phyloP scores from a whole-genome alignment of 768 basidiomycete species.

The Boletus rubroflammeus region DNA sequence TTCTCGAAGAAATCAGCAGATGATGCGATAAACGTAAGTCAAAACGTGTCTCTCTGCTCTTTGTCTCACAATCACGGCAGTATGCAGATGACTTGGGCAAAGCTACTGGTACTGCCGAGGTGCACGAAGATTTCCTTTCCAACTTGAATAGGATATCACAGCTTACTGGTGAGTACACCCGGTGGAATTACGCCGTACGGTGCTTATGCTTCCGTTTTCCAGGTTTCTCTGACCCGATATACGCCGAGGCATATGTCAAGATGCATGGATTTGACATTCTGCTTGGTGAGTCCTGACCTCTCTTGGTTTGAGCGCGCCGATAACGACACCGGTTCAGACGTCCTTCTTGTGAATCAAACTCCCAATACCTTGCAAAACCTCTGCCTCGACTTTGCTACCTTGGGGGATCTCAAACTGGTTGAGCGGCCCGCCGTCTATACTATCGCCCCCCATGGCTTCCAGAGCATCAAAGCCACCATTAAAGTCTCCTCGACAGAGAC shows the following conservation, averaged over 20 bases:
- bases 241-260: slow-evolving; percentile 96
- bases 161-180: slow-evolving; percentile 66
- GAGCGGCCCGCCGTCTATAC: slow-evolving; percentile 95
- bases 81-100: slow-evolving; percentile 85
- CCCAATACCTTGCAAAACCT: slow-evolving; percentile 92
- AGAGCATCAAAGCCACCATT: slow-evolving; percentile 98
- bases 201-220: slow-evolving; percentile 1
- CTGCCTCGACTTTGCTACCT: slow-evolving; percentile 94
- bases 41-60: neutral
- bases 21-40: slow-evolving; percentile 68
- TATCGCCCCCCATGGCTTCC: slow-evolving; percentile 94
- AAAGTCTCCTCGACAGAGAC: slow-evolving; percentile 99
- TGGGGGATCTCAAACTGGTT: slow-evolving; percentile 95
- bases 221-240: slow-evolving; percentile 98
- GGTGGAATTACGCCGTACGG: neutral
- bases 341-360: slow-evolving; percentile 95
- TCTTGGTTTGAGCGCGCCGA: neutral
- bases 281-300: slow-evolving; percentile 51
- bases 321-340: slow-evolving; percentile 48
- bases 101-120: slow-evolving; percentile 82
- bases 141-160: slow-evolving; percentile 92
- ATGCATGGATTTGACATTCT: slow-evolving; percentile 97
- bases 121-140: slow-evolving; percentile 90
- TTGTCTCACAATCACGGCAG: slow-evolving; percentile 37
- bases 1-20: slow-evolving; percentile 89